Evolutionary conservation across 140 eudicot species (phyloP).

Genomic region (Ambrosia hybrid): DNA sequence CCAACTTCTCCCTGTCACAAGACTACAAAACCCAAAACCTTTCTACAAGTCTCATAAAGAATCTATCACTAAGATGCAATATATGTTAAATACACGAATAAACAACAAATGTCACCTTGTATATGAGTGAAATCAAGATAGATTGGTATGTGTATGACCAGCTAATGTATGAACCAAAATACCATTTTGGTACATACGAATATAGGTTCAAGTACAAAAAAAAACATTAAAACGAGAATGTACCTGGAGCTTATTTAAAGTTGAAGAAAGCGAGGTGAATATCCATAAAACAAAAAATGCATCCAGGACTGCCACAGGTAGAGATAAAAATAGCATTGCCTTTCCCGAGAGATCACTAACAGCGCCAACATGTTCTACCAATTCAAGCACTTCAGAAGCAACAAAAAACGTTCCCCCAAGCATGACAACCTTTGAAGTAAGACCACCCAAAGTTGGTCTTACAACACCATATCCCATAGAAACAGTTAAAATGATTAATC

Average conservation of each 20-base stretch:
- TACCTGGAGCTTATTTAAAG: conserved; percentile 97
- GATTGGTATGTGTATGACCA: neutral
- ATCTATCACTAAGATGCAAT: conserved; percentile 6
- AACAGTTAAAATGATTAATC: conserved; percentile 83
- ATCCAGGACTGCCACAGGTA: conserved; percentile 98
- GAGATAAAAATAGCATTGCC: conserved; percentile 87
- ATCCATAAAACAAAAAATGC: conserved; percentile 99
- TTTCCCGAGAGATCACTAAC: conserved; percentile 95
- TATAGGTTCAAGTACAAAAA: neutral
- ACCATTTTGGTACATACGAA: neutral
- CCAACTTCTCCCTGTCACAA: neutral
- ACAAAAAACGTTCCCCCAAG: conserved; percentile 95
- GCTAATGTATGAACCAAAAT: neutral
- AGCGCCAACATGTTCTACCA: conserved; percentile 96
- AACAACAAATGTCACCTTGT: neutral
- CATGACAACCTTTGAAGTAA: conserved; percentile 80
- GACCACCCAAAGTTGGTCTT: conserved; percentile 97
- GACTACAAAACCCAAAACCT: neutral
- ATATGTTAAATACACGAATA: neutral
- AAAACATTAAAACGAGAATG: conserved; percentile 15
- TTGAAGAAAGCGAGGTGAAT: conserved; percentile 88
- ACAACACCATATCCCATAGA: conserved; percentile 99
- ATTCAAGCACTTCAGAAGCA: conserved; percentile 96
- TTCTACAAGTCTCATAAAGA: neutral
- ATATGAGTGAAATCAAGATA: neutral